Evolutionary conservation across 2,329 filamentous ascomycete species (phyloP), one percentile per base, ranked within the genome.

Genomic region (Pezicula radicicola): DNA sequence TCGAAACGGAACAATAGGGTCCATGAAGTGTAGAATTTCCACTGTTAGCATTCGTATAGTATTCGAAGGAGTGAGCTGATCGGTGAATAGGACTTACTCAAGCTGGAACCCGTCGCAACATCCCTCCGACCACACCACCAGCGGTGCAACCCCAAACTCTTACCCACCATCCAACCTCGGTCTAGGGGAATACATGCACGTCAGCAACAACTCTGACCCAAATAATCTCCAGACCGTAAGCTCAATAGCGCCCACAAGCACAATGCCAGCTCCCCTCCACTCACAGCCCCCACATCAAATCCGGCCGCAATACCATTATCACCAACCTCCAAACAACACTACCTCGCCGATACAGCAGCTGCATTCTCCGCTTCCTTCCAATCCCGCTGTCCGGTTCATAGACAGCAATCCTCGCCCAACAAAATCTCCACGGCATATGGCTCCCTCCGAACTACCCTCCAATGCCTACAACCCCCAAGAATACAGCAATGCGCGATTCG

Each of bases 361-460:
- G 50, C 56, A 42, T 33, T 51, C 54, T 19, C 52, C 57, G 30
- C 33, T 53, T 18, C 43, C 53, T 3, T 43, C 48, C 21, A 48
- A 40, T 3, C 53, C 53, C 2, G 55, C 56, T 15, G 52, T 61
- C 18, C 55, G 60, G 8, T 66, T 61, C 45, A 51, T 65, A 13
- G 63, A 67, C 49, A 61, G 51, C 40, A 67, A 68, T 44, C 64
- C 64, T 7, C 54, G 66, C 13, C 65, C 65, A 15, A 37, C 62
- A 13, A 68, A 67, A 46, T 67, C 65, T 6, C 66, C 66, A 35
- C 54, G 66, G 9, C 65, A 67, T 53, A 52, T 57, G 37, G 61
- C 52, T 15, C 61, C 63, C 15, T 56, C 60, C 9, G 60, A 64
- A 10, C 35, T 60, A 12, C 57, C 58, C 10, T 48, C 60, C 2